Conservation (phyloP, 768 basidiomycete genomes). For the Phallus indusiatus region DNA sequence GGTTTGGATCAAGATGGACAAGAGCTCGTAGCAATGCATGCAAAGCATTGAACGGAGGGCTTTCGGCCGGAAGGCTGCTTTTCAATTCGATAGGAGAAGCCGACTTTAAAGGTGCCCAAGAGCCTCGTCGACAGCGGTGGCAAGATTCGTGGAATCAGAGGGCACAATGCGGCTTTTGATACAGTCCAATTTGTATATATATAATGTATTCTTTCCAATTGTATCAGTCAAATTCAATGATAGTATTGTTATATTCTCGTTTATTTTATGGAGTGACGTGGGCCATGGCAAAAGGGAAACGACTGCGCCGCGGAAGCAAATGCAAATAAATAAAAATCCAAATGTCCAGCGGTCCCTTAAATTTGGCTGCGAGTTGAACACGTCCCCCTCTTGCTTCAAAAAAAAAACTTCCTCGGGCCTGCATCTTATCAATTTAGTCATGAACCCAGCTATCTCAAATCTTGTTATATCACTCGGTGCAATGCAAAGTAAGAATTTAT, state of each 20-base stretch:
- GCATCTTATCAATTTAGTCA: constrained; percentile 24
- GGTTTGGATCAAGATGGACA: background rate
- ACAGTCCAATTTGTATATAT: no score
- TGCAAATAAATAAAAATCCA: background rate
- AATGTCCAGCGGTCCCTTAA: no score
- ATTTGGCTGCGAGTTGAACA: background rate
- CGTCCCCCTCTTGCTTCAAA: background rate
- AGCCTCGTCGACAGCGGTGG: no score
- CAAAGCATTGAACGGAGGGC: background rate
- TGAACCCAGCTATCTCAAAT: constrained; percentile 73
- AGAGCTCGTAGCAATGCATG: constrained; percentile 5
- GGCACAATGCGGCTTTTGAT: no score
- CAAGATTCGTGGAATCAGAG: no score
- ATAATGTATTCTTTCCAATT: no score
- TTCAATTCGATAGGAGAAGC: background rate
- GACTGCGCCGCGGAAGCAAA: background rate
- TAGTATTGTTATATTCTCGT: no score
- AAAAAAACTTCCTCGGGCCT: background rate
- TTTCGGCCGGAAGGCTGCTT: background rate
- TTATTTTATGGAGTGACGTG: background rate
- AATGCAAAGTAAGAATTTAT: constrained; percentile 63
- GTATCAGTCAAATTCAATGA: no score
- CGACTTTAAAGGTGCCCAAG: no score
- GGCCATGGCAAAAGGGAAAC: background rate
- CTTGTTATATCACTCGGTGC: constrained; percentile 84